Percentiles rank a stretch among this genome's conserved stretches.
These are phyloP conservation scores for Tinospora cordifolia DNA, from an alignment of 164 flowering plant species.

Conservation along the genomic window DNA sequence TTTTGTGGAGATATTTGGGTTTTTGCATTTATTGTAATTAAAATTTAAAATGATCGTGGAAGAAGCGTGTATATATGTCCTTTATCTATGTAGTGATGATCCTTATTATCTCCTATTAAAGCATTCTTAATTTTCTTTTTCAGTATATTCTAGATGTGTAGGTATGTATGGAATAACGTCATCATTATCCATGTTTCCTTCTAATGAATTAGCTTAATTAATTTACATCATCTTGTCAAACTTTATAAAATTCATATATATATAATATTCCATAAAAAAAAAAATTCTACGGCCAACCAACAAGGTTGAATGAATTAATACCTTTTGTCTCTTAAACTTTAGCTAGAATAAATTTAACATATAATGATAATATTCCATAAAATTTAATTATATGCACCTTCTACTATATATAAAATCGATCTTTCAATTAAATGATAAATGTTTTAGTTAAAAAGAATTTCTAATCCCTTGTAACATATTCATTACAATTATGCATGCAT, in stretches of 20 bases:
- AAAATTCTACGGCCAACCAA: no score
- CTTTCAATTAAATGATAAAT: no score
- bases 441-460: no score
- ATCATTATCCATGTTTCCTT: background rate
- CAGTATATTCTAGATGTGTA: slow-evolving; percentile 3
- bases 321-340: no score
- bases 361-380: no score
- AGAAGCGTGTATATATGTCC: background rate
- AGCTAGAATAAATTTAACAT: no score
- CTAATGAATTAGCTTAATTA: background rate
- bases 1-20: background rate
- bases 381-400: no score
- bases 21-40: background rate
- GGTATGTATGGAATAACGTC: background rate
- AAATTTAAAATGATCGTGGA: background rate
- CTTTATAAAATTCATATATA: background rate
- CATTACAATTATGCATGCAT: no score
- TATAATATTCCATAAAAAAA: background rate
- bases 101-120: background rate
- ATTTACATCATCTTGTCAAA: background rate
- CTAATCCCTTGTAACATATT: no score
- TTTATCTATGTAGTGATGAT: background rate
- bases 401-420: no score
- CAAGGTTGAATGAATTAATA: no score
- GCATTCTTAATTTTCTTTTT: background rate